Evolutionary conservation across 2,329 filamentous ascomycete genomes (phyloP), one percentile per base, ranked within the genome.

Genomic region (Trichoderma sp.): DNA sequence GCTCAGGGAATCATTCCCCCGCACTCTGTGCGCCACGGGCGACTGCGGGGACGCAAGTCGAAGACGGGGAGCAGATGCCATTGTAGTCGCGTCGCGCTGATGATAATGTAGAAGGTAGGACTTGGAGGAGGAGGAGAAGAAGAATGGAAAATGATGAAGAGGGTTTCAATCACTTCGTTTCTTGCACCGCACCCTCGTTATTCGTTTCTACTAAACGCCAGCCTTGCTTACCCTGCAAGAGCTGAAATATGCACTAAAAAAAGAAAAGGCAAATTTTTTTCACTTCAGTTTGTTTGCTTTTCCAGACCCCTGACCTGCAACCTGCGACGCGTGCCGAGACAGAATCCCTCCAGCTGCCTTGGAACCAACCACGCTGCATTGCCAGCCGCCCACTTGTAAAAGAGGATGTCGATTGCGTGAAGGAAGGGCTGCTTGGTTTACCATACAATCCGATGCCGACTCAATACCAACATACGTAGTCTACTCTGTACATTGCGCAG

Each of bases 51-150:
- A 60, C 39, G 57, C 19, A 39, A 54, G 34, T 22, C 60, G 60
- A 53, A 64, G 60, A 64, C 60, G 60, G 59, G 59, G 29, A 54
- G 34, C 15, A 64, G 60, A 53, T 37, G 60, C 50, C 60, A 64
- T 64, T 39, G 32, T n/a, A n/a, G 17, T 42, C 39, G 39, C n/a
- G 39, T 42, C 39, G 39, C 39, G 39, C 39, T 42, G 39, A 42
- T n/a, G n/a, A n/a, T n/a, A n/a, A n/a, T n/a, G n/a, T n/a, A n/a
- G n/a, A n/a, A n/a, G n/a, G n/a, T n/a, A n/a, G 13, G 54, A 58
- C 32, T 37, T 58, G 34, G 22, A 25, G 50, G 50, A 53, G 50
- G 8, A 50, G 35, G 5, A 59, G 4, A 10, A 12, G 50, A 17
- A n/a, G 29, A 19, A 19, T 22, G 15, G 13, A 52, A 27, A 19